Evolutionary conservation across 352 stramenopile species (phyloP), one percentile per base, ranked within the genome.

Genomic region (Phytophthora idaei): DNA sequence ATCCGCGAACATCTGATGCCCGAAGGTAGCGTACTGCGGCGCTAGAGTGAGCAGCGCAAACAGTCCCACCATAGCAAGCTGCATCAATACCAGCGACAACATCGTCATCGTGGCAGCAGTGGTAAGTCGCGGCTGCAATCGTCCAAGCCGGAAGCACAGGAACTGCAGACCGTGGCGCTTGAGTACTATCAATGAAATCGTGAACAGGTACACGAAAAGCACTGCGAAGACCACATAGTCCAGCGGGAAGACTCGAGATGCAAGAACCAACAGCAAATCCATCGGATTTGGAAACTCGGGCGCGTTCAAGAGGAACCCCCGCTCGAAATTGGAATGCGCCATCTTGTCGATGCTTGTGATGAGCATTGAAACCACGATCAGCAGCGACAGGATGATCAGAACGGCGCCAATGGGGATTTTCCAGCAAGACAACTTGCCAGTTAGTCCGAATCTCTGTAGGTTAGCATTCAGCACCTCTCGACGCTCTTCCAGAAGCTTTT

Each of bases 21-120:
- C 88, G 49, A 96, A 96, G 1, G 87, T 94, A 15, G 87, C 76
- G 64, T 96, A 96, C 61, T 96, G 88, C 28, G 88, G 88, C 10
- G 88, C 86, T 39, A 96, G 64, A 15, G 88, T 93, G 32, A 93
- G 85, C 50, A 91, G 65, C 37, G 80, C 87, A 56, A 96, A 95
- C 29, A 96, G 82, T 12, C 82, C 83, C 21, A 94, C 78, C 61
- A 95, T 89, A 32, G 85, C 77, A 59, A 95, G 76, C 71, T 94
- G 88, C 78, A 93, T 87, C 44, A 94, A 64, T 47, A 92, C 82
- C 11, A 94, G 81, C 28, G 88, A 88, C 6, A 91, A 60, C 69
- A 94, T 77, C 53, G 81, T 78, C 78, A 95, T 89, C 34, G 88
- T 93, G 2, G 88, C 87, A 45, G 84, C 70, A 54, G 81, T 81